phyloP scores from a whole-genome alignment of 2,329 filamentous ascomycete genomes.

The Dactylellina leptospora region DNA sequence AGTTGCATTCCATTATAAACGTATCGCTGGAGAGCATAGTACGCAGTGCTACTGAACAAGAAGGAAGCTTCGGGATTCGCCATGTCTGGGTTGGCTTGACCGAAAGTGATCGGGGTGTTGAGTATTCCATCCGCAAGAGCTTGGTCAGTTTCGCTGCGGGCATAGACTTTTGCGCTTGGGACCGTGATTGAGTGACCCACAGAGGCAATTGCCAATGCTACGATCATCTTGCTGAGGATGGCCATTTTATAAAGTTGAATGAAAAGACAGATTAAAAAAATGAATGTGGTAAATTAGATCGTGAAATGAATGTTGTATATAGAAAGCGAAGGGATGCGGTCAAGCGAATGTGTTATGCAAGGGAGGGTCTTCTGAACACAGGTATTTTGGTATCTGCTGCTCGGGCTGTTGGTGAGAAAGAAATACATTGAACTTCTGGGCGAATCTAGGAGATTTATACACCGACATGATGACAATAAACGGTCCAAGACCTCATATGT shows the following conservation, averaged over 20 bases:
- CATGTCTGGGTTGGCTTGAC: slow-evolving; percentile 21
- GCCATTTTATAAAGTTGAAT: slow-evolving; percentile 13
- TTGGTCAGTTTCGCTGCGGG: slow-evolving; percentile 13
- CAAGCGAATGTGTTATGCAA: neutral
- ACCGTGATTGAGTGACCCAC: slow-evolving; percentile 8
- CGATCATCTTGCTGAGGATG: slow-evolving; percentile 19
- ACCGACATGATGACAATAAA: neutral
- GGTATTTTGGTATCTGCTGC: neutral
- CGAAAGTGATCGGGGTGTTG: slow-evolving; percentile 31
- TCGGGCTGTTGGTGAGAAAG: neutral
- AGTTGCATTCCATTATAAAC: slow-evolving; percentile 50
- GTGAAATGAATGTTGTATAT: too few species aligned
- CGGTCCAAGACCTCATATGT: too few species aligned
- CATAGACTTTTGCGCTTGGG: slow-evolving; percentile 10
- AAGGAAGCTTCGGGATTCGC: slow-evolving; percentile 45
- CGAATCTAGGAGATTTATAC: neutral
- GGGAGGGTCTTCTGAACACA: neutral
- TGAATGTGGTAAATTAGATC: too few species aligned
- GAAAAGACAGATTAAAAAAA: neutral
- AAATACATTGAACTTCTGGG: neutral
- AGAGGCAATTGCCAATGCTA: slow-evolving; percentile 16
- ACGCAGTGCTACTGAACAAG: slow-evolving; percentile 35
- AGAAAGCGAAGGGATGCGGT: neutral
- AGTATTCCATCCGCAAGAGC: slow-evolving; percentile 21
- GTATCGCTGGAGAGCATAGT: slow-evolving; percentile 38